These are phyloP conservation scores for Phialophora macrospora DNA, from an alignment of 2,329 filamentous ascomycete genomes.

Conservation along the genomic window DNA sequence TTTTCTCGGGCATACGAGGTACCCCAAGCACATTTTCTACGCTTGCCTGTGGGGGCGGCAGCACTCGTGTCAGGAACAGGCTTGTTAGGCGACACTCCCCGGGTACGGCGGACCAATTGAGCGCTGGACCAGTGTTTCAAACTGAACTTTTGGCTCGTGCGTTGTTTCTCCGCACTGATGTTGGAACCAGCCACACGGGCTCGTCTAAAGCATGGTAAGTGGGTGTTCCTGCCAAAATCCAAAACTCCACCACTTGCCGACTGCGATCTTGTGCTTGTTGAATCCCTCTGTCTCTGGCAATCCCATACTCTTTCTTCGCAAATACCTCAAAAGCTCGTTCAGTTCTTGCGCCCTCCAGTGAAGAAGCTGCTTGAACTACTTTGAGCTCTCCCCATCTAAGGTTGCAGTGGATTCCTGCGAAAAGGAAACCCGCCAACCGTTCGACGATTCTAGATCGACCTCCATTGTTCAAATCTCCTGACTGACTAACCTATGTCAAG, in stretches of 20 bases:
- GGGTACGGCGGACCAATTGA: background rate
- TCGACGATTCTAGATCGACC: background rate
- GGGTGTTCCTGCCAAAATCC: background rate
- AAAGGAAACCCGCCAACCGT: background rate
- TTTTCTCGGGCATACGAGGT: background rate
- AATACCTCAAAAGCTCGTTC: background rate
- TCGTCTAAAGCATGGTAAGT: background rate
- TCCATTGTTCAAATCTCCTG: background rate
- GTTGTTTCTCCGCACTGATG: background rate
- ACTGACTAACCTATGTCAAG: background rate
- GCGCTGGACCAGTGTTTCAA: background rate
- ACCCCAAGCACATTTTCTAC: background rate
- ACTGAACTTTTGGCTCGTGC: background rate
- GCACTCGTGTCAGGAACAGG: slow-evolving; percentile 17
- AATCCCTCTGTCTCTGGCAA: background rate
- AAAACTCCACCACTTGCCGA: background rate
- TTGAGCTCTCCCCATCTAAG: background rate
- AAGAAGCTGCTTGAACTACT: background rate
- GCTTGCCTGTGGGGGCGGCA: background rate
- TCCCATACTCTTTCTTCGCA: background rate
- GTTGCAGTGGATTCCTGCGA: background rate
- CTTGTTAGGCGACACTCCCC: background rate
- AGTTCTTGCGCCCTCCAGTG: background rate
- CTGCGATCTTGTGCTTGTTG: background rate
- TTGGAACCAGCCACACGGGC: background rate